Conservation (phyloP, 768 basidiomycete species). For the Boletus sensibilis region DNA sequence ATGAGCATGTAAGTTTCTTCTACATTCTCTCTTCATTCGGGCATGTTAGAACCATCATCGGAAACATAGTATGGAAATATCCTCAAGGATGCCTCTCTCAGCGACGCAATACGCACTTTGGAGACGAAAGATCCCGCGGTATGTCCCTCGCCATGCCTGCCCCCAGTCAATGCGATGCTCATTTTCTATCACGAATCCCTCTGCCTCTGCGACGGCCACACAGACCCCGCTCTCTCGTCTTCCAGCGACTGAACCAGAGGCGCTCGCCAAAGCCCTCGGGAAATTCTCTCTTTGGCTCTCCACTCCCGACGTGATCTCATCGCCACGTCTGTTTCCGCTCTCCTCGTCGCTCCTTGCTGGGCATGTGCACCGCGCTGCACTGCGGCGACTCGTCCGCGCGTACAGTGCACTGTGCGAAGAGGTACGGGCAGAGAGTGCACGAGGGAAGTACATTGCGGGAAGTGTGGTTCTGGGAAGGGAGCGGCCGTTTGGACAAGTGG, state of each 20-base stretch:
- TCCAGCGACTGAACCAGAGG: slow-evolving; percentile 60
- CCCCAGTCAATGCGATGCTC: neutral
- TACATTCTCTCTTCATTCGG: neutral
- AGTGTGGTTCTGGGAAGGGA: slow-evolving; percentile 80
- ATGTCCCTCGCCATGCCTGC: neutral
- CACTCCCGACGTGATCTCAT: slow-evolving; percentile 74
- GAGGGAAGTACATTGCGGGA: slow-evolving; percentile 79
- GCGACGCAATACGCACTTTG: slow-evolving; percentile 21
- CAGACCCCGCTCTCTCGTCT: slow-evolving; percentile 73
- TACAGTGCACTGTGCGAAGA: slow-evolving; percentile 76
- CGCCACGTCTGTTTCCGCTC: slow-evolving; percentile 75
- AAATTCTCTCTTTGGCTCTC: slow-evolving; percentile 86
- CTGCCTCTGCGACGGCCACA: neutral
- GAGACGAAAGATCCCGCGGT: slow-evolving; percentile 27
- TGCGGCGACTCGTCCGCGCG: slow-evolving; percentile 62
- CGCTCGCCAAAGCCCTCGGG: slow-evolving; percentile 60
- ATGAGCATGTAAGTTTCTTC: slow-evolving; percentile 71
- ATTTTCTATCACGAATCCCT: neutral
- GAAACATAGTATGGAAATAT: slow-evolving; percentile 18
- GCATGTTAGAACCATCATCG: too few species aligned
- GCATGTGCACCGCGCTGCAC: slow-evolving; percentile 72
- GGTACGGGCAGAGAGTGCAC: slow-evolving; percentile 64
- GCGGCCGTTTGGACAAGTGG: slow-evolving; percentile 78
- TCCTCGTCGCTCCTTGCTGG: slow-evolving; percentile 62
- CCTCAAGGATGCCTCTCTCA: slow-evolving; percentile 31